Percentiles rank a stretch among this genome's conserved stretches.
phyloP scores from a whole-genome alignment of 768 basidiomycete species.

The Strobilomyces confusus region DNA sequence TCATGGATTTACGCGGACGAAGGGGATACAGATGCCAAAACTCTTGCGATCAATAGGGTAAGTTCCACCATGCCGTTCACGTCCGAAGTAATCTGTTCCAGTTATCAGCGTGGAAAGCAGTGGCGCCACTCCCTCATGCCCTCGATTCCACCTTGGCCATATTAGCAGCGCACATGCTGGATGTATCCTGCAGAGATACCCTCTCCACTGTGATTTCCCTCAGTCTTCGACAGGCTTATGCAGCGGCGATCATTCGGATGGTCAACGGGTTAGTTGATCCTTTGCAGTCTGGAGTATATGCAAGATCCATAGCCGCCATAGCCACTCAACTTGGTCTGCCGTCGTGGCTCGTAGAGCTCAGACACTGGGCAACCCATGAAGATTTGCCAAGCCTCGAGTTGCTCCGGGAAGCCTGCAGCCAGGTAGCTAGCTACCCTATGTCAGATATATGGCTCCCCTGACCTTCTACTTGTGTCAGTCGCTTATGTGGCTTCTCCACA shows the following conservation, averaged over 20 bases:
- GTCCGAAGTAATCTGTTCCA: constrained; percentile 28
- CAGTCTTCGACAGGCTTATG: constrained; percentile 70
- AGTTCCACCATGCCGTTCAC: constrained; percentile 21
- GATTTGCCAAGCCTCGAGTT: constrained; percentile 83
- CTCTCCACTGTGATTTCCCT: constrained; percentile 36
- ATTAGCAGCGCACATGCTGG: constrained; percentile 56
- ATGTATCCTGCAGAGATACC: constrained; percentile 30
- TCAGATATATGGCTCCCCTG: background rate
- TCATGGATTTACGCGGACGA: constrained; percentile 71
- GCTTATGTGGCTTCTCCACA: constrained; percentile 75
- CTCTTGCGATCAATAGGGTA: constrained; percentile 62
- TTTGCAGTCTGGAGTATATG: constrained; percentile 83
- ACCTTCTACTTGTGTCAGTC: constrained; percentile 44
- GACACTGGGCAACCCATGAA: constrained; percentile 96
- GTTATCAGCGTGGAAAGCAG: constrained; percentile 79
- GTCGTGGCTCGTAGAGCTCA: constrained; percentile 82
- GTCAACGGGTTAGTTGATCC: constrained; percentile 97
- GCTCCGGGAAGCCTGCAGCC: constrained; percentile 69
- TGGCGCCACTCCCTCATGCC: constrained; percentile 74
- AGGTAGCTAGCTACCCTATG: constrained; percentile 41
- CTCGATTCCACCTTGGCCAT: constrained; percentile 69
- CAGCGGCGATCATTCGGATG: constrained; percentile 78
- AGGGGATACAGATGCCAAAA: constrained; percentile 51
- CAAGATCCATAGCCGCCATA: constrained; percentile 85
- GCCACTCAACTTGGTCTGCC: constrained; percentile 85